These are phyloP conservation scores for Turnera subulata DNA, from an alignment of 345 rosid species.

Conservation along the genomic window DNA sequence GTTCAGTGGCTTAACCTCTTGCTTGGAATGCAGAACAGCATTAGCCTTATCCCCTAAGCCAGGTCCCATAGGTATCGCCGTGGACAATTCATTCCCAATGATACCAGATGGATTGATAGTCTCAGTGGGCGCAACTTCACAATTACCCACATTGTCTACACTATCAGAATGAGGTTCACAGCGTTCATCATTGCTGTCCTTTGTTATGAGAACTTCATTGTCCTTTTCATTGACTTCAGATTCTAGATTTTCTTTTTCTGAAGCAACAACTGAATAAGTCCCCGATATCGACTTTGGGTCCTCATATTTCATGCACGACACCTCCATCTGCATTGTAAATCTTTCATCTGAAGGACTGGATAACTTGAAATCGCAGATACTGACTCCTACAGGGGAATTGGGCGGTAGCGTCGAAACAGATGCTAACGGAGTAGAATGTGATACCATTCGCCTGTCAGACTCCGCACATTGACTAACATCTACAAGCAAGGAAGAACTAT, in stretches of 20 bases:
- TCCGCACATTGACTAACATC: slow-evolving; percentile 38
- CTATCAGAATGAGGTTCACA: slow-evolving; percentile 12
- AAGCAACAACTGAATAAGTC: slow-evolving; percentile 11
- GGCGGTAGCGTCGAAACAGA: slow-evolving; percentile 14
- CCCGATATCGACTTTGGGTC: slow-evolving; percentile 21
- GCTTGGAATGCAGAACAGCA: slow-evolving; percentile 18
- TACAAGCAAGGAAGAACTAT: slow-evolving; percentile 37
- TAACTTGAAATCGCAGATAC: slow-evolving; percentile 5
- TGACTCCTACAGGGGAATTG: slow-evolving; percentile 17
- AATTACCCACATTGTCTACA: slow-evolving; percentile 14
- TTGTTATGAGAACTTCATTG: slow-evolving; percentile 1
- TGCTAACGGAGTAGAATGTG: slow-evolving; percentile 18
- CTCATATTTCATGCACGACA: slow-evolving; percentile 15
- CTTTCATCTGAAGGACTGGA: slow-evolving; percentile 24
- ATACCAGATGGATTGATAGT: slow-evolving; percentile 12
- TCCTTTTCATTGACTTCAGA: slow-evolving; percentile 11
- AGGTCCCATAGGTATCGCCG: slow-evolving; percentile 8
- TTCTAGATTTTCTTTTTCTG: slow-evolving; percentile 24
- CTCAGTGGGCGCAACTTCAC: slow-evolving; percentile 21
- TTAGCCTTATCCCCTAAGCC: slow-evolving; percentile 19
- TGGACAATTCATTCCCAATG: slow-evolving; percentile 16
- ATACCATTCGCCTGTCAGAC: slow-evolving; percentile 18
- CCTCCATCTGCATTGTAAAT: slow-evolving; percentile 20
- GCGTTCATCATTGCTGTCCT: slow-evolving; percentile 10
- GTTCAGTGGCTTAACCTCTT: slow-evolving; percentile 24